Conservation (phyloP, 1,139 yeast genomes). For the Yamadazyma triangularis region DNA sequence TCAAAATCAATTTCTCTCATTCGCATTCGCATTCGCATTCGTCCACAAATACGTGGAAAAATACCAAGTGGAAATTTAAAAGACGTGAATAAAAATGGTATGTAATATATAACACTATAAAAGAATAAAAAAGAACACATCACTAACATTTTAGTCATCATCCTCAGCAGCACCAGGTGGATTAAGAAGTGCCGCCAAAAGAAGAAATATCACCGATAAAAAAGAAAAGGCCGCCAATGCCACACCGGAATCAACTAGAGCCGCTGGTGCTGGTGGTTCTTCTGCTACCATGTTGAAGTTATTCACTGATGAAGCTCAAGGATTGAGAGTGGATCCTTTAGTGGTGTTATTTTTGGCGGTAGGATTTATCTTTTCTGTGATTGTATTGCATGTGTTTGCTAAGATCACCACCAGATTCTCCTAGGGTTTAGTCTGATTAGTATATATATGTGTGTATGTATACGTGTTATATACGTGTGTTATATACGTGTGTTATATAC, state of each 20-base stretch:
- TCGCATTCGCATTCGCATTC: too few species aligned
- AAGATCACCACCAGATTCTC: slow-evolving; percentile 76
- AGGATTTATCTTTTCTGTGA: slow-evolving; percentile 93
- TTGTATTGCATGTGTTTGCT: slow-evolving; percentile 87
- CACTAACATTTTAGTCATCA: slow-evolving; percentile 30
- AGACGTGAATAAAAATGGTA: too few species aligned
- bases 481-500: too few species aligned
- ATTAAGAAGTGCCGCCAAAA: slow-evolving; percentile 74
- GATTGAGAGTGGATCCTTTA: slow-evolving; percentile 92
- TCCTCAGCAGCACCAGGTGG: slow-evolving; percentile 71
- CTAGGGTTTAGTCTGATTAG: slow-evolving; percentile 4
- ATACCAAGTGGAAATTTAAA: too few species aligned
- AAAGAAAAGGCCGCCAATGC: slow-evolving; percentile 73
- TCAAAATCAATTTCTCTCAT: too few species aligned
- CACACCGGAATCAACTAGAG: slow-evolving; percentile 84
- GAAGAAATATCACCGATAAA: slow-evolving; percentile 88
- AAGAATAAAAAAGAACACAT: too few species aligned
- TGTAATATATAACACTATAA: too few species aligned
- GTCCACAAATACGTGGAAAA: too few species aligned
- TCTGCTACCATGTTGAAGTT: slow-evolving; percentile 90
- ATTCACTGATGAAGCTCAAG: slow-evolving; percentile 96
- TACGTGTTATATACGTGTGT: too few species aligned
- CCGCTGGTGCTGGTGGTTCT: slow-evolving; percentile 98
- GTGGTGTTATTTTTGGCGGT: slow-evolving; percentile 94
- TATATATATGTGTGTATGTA: too few species aligned